Base-by-base conservation (phyloP, 2,329 filamentous ascomycete species). In the Rutstroemia sydowiana region DNA sequence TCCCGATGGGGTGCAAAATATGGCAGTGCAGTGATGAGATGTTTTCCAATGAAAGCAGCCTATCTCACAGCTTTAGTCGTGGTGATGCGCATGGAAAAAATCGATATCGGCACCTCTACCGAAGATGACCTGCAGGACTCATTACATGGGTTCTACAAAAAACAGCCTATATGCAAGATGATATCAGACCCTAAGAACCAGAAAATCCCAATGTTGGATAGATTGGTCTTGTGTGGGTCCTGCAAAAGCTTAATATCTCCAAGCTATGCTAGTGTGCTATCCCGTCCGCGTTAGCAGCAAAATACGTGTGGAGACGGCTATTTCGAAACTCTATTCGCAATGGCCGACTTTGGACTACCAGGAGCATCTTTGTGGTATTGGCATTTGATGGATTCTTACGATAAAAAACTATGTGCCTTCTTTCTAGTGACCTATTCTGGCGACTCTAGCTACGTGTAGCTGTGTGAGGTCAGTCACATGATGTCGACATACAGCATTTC, bases 181-280 rank as follows among this genome's bases (percentile, higher is more conserved):
- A 51, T 51, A 51, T 51, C 48, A 51, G 42, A 51, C 16, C 11
- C 26, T 46, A 16, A 39, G 26, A n/a, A 37, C 16, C 6, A 18
- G 8, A 46, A 45, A 51, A 23, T 45, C 23, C 39, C 13, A 32
- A 14, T 7, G 18, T 42, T n/a, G 11, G 16, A n/a, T 18, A 4
- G 34, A 18, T 41, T 18, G 26, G 45, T 28, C 23, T 39, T 34
- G 37, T 46, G 42, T 51, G 48, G 48, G 31, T 13, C 48, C 46
- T 40, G 42, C 42, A 51, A 46, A 51, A 51, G 42, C 48, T 46
- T 46, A 40, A 45, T 40, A 23, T 5, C 16, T 36, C 36, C 31
- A 32, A 13, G 11, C 9, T n/a, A 14, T 39, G 16, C 23, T 26
- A 46, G 10, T 30, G 16, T 21, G 9, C 28, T 5, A 10, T 21